Evolutionary conservation across 805 yeast species (phyloP).

Genomic region (Diddensiella caesifluorescens): DNA sequence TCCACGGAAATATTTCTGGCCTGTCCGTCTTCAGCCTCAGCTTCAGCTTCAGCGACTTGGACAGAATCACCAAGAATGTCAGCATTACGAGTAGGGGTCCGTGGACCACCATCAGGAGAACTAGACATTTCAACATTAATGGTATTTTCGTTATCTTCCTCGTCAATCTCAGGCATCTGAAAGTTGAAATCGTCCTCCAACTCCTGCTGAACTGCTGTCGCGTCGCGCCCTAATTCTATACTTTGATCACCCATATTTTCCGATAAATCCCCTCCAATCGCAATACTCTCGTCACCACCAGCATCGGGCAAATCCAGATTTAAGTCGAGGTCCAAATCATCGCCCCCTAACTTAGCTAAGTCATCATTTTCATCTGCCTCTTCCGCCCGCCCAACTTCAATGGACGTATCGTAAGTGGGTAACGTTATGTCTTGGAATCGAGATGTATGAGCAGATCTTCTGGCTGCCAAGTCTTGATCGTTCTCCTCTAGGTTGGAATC

Average conservation of each 20-base stretch:
- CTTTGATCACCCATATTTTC: conserved; percentile 34
- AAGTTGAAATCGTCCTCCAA: conserved; percentile 6
- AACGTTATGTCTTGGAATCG: conserved; percentile 9
- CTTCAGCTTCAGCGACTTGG: conserved; percentile 9
- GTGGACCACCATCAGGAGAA: conserved; percentile 13
- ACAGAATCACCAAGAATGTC: conserved; percentile 11
- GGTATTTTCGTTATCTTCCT: conserved; percentile 4
- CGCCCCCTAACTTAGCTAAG: conserved; percentile 31
- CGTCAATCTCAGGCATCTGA: conserved; percentile 1
- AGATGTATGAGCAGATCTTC: conserved; percentile 3
- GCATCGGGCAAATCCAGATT: conserved; percentile 36
- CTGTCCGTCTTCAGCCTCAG: background rate
- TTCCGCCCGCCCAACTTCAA: conserved; percentile 56
- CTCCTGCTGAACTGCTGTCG: conserved; percentile 22
- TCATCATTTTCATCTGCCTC: conserved; percentile 24
- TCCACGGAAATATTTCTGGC: background rate
- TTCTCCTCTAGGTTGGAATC: background rate
- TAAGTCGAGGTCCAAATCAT: conserved; percentile 51
- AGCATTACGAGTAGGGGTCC: conserved; percentile 12
- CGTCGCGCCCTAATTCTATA: conserved; percentile 34
- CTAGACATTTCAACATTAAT: conserved; percentile 7
- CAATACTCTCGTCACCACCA: conserved; percentile 19
- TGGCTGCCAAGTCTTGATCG: background rate
- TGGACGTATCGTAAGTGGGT: conserved; percentile 44
- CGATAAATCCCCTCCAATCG: conserved; percentile 12